phyloP scores from a whole-genome alignment of 192 early-diverging fungal species.

The Coemansia sp. region DNA sequence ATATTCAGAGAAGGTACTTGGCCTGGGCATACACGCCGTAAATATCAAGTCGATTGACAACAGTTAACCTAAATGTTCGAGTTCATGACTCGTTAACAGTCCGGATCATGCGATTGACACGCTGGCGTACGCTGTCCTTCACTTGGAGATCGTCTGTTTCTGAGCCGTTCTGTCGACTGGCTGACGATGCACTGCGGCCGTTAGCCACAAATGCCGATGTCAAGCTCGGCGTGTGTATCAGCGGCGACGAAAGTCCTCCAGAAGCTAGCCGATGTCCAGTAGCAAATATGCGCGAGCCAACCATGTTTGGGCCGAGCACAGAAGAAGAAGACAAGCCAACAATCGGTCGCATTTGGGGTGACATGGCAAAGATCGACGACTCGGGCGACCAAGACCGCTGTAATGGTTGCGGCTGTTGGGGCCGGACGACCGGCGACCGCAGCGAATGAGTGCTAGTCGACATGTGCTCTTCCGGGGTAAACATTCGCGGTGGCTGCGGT shows the following conservation, averaged over 20 bases:
- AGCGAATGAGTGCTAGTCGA: neutral
- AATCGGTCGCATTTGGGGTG: conserved; percentile 41
- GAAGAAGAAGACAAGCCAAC: conserved; percentile 31
- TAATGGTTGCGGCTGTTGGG: conserved; percentile 11
- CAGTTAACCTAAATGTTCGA: neutral
- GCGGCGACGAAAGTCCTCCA: conserved; percentile 4
- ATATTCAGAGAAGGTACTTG: no score
- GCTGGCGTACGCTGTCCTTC: conserved; percentile 52
- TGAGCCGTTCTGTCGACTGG: conserved; percentile 3
- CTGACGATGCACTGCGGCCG: neutral
- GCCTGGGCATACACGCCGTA: no score
- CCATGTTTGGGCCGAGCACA: conserved; percentile 20
- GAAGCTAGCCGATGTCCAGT: conserved; percentile 8
- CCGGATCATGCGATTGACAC: conserved; percentile 42
- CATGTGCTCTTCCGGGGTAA: conserved; percentile 36
- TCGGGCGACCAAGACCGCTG: conserved; percentile 34
- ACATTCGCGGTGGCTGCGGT: conserved; percentile 33
- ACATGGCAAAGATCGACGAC: conserved; percentile 7
- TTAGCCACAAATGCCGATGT: neutral
- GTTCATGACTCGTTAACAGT: conserved; percentile 46
- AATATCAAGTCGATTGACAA: no score
- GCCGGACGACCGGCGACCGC: neutral
- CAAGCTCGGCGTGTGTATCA: conserved; percentile 7
- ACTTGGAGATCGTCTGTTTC: conserved; percentile 38
- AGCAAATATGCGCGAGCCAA: conserved; percentile 17